Conservation (phyloP, 345 rosid genomes). For the Geranium rotundifolium region DNA sequence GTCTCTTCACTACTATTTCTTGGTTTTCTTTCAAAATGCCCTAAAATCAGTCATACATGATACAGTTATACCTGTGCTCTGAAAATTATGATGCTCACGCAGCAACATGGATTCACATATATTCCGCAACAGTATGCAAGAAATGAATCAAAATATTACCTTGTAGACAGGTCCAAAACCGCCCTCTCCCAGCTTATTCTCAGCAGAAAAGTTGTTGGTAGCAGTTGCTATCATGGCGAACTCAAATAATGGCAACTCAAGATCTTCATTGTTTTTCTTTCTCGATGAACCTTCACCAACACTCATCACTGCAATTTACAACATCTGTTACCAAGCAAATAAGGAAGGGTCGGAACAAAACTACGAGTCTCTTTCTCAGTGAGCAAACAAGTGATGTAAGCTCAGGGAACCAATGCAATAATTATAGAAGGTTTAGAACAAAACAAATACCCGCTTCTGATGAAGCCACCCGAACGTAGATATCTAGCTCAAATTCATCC, state of each 20-base stretch:
- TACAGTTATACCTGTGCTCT: background rate
- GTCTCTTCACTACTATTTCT: background rate
- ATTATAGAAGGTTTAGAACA: background rate
- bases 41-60: background rate
- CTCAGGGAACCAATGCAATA: too few species aligned
- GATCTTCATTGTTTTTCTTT: background rate
- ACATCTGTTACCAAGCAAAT: too few species aligned
- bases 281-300: too few species aligned
- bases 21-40: background rate
- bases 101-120: too few species aligned
- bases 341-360: too few species aligned
- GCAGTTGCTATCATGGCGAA: constrained; percentile 13
- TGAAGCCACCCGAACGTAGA: constrained; percentile 29
- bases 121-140: background rate
- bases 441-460: constrained; percentile 25
- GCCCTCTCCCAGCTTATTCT: constrained; percentile 21
- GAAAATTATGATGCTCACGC: background rate
- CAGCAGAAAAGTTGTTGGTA: constrained; percentile 9
- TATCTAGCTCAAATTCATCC: constrained; percentile 7
- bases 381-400: too few species aligned
- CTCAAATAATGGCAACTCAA: constrained; percentile 16
- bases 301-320: too few species aligned
- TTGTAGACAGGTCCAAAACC: constrained; percentile 25
- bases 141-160: constrained; percentile 9
- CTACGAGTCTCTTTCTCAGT: too few species aligned